Conservation (phyloP, 108 stramenopile species). For the Nitzschia putrida region DNA sequence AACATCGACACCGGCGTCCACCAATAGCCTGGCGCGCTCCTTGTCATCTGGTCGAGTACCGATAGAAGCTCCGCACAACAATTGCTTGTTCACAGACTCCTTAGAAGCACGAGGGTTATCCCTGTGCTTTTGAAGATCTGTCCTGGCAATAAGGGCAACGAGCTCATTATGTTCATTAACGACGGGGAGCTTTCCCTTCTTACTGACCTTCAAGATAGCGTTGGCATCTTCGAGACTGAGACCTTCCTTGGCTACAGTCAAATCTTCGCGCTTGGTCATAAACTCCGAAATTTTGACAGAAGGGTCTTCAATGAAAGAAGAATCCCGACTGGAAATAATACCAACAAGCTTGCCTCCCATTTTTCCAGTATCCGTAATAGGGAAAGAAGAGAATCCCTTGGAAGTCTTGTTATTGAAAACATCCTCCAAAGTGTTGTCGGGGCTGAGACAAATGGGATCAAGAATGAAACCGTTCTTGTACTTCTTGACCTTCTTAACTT, state of each 20-base stretch:
- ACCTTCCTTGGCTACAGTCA: slow-evolving; percentile 92
- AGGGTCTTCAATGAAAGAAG: slow-evolving; percentile 92
- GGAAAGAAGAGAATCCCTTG: slow-evolving; percentile 96
- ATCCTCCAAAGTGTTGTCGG: slow-evolving; percentile 89
- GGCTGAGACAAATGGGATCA: slow-evolving; percentile 94
- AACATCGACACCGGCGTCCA: slow-evolving; percentile 97
- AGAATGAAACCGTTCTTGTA: slow-evolving; percentile 99
- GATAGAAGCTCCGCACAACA: slow-evolving; percentile 97
- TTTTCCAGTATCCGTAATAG: slow-evolving; percentile 96
- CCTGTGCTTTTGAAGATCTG: slow-evolving; percentile 97
- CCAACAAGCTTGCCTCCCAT: slow-evolving; percentile 96
- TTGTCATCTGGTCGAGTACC: slow-evolving; percentile 98
- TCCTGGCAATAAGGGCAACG: slow-evolving; percentile 96
- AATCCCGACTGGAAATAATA: slow-evolving; percentile 97
- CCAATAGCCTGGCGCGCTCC: slow-evolving; percentile 82
- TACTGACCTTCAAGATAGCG: slow-evolving; percentile 90
- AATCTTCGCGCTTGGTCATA: slow-evolving; percentile 87
- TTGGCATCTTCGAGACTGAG: slow-evolving; percentile 93
- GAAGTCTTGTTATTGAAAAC: slow-evolving; percentile 79
- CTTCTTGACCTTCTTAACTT: slow-evolving; percentile 93
- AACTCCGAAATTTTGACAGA: slow-evolving; percentile 80
- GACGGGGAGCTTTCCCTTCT: slow-evolving; percentile 99
- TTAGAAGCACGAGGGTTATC: slow-evolving; percentile 98
- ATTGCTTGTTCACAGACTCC: slow-evolving; percentile 90
- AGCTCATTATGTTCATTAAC: slow-evolving; percentile 95